Evolutionary conservation across 805 yeast species (phyloP).

Genomic region (Yamadazyma sp.): DNA sequence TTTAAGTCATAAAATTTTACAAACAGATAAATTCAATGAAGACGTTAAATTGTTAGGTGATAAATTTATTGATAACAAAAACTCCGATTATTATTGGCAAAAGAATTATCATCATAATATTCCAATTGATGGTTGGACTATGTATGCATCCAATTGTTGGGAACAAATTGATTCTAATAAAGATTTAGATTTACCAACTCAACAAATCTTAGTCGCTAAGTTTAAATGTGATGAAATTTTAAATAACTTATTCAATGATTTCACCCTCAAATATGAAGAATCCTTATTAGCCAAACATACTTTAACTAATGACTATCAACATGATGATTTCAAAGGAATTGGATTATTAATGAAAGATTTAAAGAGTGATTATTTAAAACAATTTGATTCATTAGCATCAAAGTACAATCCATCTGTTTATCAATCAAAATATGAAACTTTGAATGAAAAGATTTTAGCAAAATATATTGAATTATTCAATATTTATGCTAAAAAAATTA

Average conservation of each 20-base stretch:
- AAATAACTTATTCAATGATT: slow-evolving; percentile 30
- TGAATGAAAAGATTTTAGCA: slow-evolving; percentile 40
- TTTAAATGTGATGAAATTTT: slow-evolving; percentile 92
- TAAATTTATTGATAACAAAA: slow-evolving; percentile 41
- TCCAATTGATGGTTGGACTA: slow-evolving; percentile 95
- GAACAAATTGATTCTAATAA: slow-evolving; percentile 88
- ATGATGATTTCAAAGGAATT: slow-evolving; percentile 46
- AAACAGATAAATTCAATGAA: slow-evolving; percentile 61
- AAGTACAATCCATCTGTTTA: slow-evolving; percentile 71
- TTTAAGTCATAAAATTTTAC: slow-evolving; percentile 81
- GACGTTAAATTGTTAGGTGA: slow-evolving; percentile 66
- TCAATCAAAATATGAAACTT: slow-evolving; percentile 51
- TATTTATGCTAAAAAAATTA: slow-evolving; percentile 18
- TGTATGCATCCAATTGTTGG: slow-evolving; percentile 91
- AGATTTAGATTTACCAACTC: slow-evolving; percentile 95
- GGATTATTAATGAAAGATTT: slow-evolving; percentile 44
- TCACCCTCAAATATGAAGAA: slow-evolving; percentile 18
- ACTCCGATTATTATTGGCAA: slow-evolving; percentile 49
- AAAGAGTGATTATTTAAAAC: slow-evolving; percentile 43
- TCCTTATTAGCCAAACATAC: slow-evolving; percentile 10
- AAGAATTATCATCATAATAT: slow-evolving; percentile 75
- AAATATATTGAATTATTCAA: slow-evolving; percentile 38
- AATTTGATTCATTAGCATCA: slow-evolving; percentile 71
- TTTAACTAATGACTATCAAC: slow-evolving; percentile 1
- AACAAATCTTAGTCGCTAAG: slow-evolving; percentile 90